Evolutionary conservation across 83 land plant genomes (phyloP), one percentile per base, ranked within the genome.

Genomic region (Picea abies): DNA sequence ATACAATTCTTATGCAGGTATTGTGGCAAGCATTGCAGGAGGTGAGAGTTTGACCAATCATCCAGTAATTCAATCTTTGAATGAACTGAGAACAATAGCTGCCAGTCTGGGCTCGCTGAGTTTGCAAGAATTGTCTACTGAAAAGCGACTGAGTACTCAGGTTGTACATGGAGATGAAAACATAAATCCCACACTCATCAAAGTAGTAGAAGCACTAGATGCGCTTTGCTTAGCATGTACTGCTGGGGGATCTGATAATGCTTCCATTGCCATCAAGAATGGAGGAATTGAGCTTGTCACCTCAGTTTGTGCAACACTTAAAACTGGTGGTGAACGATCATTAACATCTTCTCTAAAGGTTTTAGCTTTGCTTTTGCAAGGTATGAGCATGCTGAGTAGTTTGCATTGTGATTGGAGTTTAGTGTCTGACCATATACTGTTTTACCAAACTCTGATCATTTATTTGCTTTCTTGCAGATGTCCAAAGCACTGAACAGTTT

Each of bases 241-340:
- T 1, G 69, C 62, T 26, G 88, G 82, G 29, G 95, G 82, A 76
- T 84, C 91, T 8, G 88, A 88, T 7, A 90, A 92, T 85, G 90
- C 83, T 63, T 81, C 91, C 12, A 85, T 96, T 39, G 98, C 93
- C 16, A 68, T 85, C 35, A 94, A 81, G 70, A 89, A 96, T 83
- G 98, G 95, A 19, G 96, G 91, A 3, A 81, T 96, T 20, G 98
- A 94, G 71, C 82, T 90, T 78, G 81, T 91, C 61, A 81, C 80
- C 26, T 87, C 90, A 23, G 23, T 92, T 58, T 92, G 92, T 81
- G 63, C 84, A 20, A 87, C 88, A 39, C 63, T 92, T 61, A 64
- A 66, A n/a, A 60, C 1, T 75, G 82, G 52, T 20, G 65, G 26
- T 56, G 85, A 82, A 8, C 56, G 15, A 68, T 79, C 70, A 44